Conservation (phyloP, 352 stramenopile genomes). For the Globisporangium radiosum region DNA sequence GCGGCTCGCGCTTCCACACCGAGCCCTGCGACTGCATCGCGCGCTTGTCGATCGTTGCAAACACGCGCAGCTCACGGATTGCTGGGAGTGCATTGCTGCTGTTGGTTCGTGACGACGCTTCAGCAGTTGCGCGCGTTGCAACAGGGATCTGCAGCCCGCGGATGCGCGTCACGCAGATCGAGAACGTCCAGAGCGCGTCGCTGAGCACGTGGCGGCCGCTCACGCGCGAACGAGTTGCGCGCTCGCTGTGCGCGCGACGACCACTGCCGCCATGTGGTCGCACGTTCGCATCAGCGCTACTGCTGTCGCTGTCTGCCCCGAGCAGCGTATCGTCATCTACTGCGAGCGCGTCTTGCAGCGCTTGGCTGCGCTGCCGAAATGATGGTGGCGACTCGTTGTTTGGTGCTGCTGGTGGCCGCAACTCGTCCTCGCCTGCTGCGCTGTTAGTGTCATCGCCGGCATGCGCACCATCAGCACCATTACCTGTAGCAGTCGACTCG, state of each 20-base stretch:
- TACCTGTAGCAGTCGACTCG: neutral
- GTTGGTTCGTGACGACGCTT: too few relatives aligned
- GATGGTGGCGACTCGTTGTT: neutral
- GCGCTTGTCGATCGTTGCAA: slow-evolving; percentile 46
- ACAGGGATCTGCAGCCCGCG: slow-evolving; percentile 44
- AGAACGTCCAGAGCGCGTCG: slow-evolving; percentile 41
- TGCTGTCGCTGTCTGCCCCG: neutral
- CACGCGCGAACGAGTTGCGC: slow-evolving; percentile 3
- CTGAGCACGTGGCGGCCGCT: slow-evolving; percentile 24
- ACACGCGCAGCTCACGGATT: slow-evolving; percentile 53
- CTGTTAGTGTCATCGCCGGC: neutral
- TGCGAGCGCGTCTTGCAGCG: slow-evolving; percentile 7
- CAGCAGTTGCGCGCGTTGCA: slow-evolving; percentile 8
- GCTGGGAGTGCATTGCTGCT: neutral
- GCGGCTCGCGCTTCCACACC: slow-evolving; percentile 41
- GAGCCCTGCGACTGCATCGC: slow-evolving; percentile 42
- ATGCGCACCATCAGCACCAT: neutral
- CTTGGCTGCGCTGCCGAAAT: slow-evolving; percentile 4
- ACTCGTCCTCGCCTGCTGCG: slow-evolving; percentile 2
- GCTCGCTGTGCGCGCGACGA: neutral
- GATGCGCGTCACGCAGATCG: slow-evolving; percentile 29
- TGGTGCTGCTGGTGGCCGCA: slow-evolving; percentile 7
- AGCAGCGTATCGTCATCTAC: slow-evolving; percentile 4
- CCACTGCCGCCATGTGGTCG: neutral
- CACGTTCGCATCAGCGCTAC: neutral